These are phyloP conservation scores for Balakata baccata DNA, from an alignment of 345 rosid genomes.

Conservation along the genomic window DNA sequence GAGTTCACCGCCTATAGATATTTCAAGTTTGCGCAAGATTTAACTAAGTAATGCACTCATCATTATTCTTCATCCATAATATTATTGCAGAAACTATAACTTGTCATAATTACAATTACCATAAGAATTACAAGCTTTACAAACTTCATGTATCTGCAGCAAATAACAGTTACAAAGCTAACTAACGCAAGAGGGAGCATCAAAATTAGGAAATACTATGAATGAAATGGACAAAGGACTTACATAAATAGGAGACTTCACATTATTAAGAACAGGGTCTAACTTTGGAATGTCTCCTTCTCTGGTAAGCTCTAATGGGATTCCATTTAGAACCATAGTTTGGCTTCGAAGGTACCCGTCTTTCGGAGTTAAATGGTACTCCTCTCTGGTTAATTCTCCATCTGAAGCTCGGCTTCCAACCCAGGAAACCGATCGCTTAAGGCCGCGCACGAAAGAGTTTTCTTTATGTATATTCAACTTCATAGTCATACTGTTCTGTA, in stretches of 20 bases:
- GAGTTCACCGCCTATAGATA: too few relatives aligned
- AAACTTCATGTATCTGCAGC: conserved; percentile 12
- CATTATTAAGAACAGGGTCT: conserved; percentile 47
- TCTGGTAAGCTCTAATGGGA: conserved; percentile 49
- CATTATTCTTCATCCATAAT: conserved; percentile 5
- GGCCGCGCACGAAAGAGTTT: conserved; percentile 37
- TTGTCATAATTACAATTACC: conserved; percentile 18
- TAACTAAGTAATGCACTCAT: background rate
- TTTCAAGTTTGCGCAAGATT: background rate
- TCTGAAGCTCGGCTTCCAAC: conserved; percentile 51
- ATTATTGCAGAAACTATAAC: background rate
- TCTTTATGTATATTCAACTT: conserved; percentile 25
- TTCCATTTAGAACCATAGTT: conserved; percentile 72
- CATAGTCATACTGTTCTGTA: conserved; percentile 45
- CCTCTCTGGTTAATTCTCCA: conserved; percentile 54
- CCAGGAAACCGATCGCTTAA: conserved; percentile 61
- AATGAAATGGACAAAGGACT: conserved; percentile 66
- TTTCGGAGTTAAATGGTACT: conserved; percentile 82
- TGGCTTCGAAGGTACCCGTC: conserved; percentile 58
- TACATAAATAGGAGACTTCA: conserved; percentile 48
- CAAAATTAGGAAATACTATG: conserved; percentile 71
- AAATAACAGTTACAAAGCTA: background rate
- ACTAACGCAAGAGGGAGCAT: conserved; percentile 61
- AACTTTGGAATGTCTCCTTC: conserved; percentile 57
- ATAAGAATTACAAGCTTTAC: background rate